phyloP scores from a whole-genome alignment of 768 basidiomycete genomes.

The Floccularia luteovirens region DNA sequence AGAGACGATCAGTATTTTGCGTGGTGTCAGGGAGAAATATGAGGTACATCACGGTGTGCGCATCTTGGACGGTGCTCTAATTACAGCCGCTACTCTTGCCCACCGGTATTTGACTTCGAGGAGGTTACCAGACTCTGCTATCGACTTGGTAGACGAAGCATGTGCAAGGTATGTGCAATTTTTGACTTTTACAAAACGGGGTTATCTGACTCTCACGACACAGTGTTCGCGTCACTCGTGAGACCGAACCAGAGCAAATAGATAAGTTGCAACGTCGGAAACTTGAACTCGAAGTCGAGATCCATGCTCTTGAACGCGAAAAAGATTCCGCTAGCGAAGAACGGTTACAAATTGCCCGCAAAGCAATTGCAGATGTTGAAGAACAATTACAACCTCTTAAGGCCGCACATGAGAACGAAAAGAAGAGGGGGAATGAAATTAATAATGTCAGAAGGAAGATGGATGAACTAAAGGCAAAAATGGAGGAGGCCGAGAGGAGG shows the following conservation, averaged over 20 bases:
- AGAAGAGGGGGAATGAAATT: conserved; percentile 74
- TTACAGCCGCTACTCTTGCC: conserved; percentile 84
- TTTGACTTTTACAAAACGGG: conserved; percentile 1
- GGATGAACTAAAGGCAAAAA: conserved; percentile 87
- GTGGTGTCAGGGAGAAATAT: conserved; percentile 92
- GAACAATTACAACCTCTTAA: conserved; percentile 79
- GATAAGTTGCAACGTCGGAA: conserved; percentile 86
- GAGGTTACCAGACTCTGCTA: conserved; percentile 78
- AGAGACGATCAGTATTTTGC: conserved; percentile 88
- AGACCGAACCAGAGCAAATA: conserved; percentile 91
- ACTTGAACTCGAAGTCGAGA: conserved; percentile 89
- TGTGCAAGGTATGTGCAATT: conserved; percentile 60
- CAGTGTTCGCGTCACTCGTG: conserved; percentile 84
- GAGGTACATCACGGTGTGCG: conserved; percentile 89
- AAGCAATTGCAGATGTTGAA: conserved; percentile 76
- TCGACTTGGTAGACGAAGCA: conserved; percentile 90
- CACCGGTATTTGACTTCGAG: conserved; percentile 87
- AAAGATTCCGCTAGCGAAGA: conserved; percentile 88
- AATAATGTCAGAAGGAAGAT: conserved; percentile 71
- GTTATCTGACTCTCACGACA: background rate
- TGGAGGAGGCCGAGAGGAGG: conserved; percentile 87
- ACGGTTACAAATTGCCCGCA: conserved; percentile 63
- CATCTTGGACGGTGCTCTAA: conserved; percentile 83
- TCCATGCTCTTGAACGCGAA: conserved; percentile 90
- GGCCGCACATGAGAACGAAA: conserved; percentile 84